Base-by-base conservation (phyloP, 2,329 filamentous ascomycete species). In the Botrytis sinoallii region DNA sequence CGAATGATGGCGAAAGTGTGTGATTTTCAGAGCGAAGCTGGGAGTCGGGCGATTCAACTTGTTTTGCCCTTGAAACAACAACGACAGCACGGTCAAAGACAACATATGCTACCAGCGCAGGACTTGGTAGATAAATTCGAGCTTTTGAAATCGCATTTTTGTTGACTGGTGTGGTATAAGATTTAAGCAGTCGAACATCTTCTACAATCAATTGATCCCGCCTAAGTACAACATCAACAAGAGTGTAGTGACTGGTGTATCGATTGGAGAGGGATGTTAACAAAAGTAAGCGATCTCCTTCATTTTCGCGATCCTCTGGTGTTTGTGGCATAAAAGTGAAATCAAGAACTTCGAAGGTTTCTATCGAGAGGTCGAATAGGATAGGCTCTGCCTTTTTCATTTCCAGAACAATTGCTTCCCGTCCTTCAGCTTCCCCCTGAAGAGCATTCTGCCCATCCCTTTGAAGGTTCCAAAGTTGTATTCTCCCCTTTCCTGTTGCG, bases 381-480 rank as follows among this genome's bases (percentile, higher is more conserved):
- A 85, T 82, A 1, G 86, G 84, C 63, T 88, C 86, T 18, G 86
- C 83, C 57, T 87, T 84, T 71, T 88, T 87, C 29, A 97, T 84
- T 46, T 90, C 89, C 2, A 85, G 82, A 25, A 91, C 81, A 52
- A 98, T 86, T 6, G 87, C 83, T 35, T 90, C 89, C 72, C 90
- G 89, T 73, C 90, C 85, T 81, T 97, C 92, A 35, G 91, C 85
- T 75, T 95, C 93, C 40, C 88, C 88, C 65, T 92, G 88, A 66
- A 93, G 86, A 61, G 92, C 90, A 80, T 94, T 91, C 77, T 95
- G 93, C 48, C 95, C 95, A 75, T 93, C 93, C 82, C 95, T 93
- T 79, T 95, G 94, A 61, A 98, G 87, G 80, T 92, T 93, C 96
- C 96, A 99, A 12, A 91, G 88, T 78, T 97, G 92, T 40, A 99